These are phyloP conservation scores for Deuterostichococcus epilithicus DNA, from an alignment of 139 green algal genomes.

Conservation along the genomic window DNA sequence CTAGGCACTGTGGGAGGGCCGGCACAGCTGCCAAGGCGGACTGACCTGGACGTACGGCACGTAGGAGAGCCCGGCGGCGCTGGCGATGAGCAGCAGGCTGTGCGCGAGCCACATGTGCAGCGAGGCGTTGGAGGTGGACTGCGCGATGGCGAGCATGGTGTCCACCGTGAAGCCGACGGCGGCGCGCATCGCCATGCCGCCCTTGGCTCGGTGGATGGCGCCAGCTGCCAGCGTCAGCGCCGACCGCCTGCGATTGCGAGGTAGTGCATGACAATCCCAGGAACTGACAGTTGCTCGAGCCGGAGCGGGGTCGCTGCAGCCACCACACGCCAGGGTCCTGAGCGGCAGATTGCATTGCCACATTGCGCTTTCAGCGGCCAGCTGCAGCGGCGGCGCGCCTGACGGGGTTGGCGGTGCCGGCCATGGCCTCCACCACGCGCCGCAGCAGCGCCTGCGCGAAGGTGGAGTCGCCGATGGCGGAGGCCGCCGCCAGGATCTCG, in stretches of 20 bases:
- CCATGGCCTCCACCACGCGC: conserved; percentile 12
- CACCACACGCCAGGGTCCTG: background rate
- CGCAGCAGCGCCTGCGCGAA: conserved; percentile 23
- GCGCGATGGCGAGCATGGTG: conserved; percentile 54
- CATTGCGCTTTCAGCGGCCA: background rate
- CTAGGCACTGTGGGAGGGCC: no score
- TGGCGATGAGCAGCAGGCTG: conserved; percentile 67
- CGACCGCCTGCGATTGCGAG: conserved; percentile 30
- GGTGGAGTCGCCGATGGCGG: conserved; percentile 36
- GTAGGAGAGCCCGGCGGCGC: conserved; percentile 69
- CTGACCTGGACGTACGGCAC: conserved; percentile 47
- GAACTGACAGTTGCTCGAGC: no score
- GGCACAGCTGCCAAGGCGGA: no score
- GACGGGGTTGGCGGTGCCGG: conserved; percentile 2
- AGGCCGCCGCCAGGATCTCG: conserved; percentile 58
- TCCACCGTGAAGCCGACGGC: conserved; percentile 34
- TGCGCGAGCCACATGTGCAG: conserved; percentile 76
- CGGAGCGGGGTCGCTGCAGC: no score
- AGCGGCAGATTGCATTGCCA: no score
- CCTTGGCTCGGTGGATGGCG: conserved; percentile 56
- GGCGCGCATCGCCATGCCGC: conserved; percentile 62
- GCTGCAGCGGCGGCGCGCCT: background rate
- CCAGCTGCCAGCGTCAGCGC: conserved; percentile 72
- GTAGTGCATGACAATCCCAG: background rate
- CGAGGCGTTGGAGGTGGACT: conserved; percentile 21